phyloP scores from a whole-genome alignment of 164 flowering plant species.

The Liquidambar formosana region DNA sequence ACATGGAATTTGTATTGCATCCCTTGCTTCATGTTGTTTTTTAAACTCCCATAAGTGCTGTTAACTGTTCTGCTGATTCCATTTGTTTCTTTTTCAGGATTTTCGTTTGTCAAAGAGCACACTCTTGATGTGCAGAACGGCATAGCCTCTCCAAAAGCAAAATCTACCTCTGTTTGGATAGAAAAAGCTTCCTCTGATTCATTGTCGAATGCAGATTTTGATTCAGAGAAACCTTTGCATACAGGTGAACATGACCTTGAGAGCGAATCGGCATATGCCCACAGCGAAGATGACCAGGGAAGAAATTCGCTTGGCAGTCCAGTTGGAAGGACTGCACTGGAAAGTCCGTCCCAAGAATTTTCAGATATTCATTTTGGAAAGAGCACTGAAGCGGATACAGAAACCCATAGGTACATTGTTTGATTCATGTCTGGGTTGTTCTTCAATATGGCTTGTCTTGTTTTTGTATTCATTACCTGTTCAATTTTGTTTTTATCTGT shows the following conservation, averaged over 20 bases:
- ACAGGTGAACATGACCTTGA: conserved; percentile 33
- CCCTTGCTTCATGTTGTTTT: background rate
- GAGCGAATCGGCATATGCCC: conserved; percentile 43
- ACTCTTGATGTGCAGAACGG: conserved; percentile 29
- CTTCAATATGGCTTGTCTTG: background rate
- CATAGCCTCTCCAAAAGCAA: conserved; percentile 24
- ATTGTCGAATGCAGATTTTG: conserved; percentile 33
- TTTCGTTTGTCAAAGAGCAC: conserved; percentile 40
- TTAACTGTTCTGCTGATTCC: background rate
- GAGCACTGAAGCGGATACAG: conserved; percentile 53
- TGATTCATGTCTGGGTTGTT: background rate
- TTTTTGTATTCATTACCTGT: conserved; percentile 6
- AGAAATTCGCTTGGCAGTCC: conserved; percentile 55
- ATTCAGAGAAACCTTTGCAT: conserved; percentile 25
- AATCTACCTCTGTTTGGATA: conserved; percentile 24
- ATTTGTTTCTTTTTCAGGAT: conserved; percentile 31
- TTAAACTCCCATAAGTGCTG: background rate
- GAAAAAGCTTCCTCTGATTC: conserved; percentile 41
- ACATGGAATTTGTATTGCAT: background rate
- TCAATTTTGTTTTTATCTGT: background rate
- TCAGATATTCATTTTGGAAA: conserved; percentile 44
- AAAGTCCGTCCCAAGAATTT: conserved; percentile 42
- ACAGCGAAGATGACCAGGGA: conserved; percentile 51
- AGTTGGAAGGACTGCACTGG: conserved; percentile 28
- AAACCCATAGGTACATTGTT: conserved; percentile 40